Evolutionary conservation across 2,329 filamentous ascomycete species (phyloP).

Genomic region (Phialemoniopsis sp.): DNA sequence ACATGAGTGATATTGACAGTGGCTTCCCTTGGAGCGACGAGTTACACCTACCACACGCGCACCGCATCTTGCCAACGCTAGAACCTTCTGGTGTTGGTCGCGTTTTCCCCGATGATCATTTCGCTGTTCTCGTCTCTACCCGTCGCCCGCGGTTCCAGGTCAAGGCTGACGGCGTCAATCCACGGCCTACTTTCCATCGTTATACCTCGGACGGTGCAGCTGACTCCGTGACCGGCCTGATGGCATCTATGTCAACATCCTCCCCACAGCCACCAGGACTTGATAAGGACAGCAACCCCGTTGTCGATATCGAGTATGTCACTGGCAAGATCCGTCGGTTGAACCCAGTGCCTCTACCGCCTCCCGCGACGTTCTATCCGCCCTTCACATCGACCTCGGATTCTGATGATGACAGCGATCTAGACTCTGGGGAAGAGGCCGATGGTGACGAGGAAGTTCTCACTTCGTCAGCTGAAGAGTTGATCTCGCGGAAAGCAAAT

Average conservation of each 20-base stretch:
- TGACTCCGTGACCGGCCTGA: conserved; percentile 33
- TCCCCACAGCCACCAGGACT: conserved; percentile 20
- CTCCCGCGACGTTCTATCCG: conserved; percentile 47
- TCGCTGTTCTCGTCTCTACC: conserved; percentile 51
- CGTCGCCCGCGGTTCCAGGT: conserved; percentile 27
- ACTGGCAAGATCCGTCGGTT: conserved; percentile 35
- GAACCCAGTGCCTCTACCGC: conserved; percentile 44
- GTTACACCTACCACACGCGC: conserved; percentile 30
- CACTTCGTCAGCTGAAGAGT: conserved; percentile 19
- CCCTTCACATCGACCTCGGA: conserved; percentile 36
- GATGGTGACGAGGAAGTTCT: conserved; percentile 23
- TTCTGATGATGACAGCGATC: conserved; percentile 13
- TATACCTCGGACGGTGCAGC: conserved; percentile 21
- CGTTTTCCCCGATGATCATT: conserved; percentile 60
- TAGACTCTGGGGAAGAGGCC: conserved; percentile 24
- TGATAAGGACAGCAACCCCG: not conserved
- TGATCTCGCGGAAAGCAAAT: conserved; percentile 27
- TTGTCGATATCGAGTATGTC: conserved; percentile 41
- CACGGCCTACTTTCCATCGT: conserved; percentile 6
- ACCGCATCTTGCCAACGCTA: conserved; percentile 44
- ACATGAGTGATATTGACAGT: conserved; percentile 33
- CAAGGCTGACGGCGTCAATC: not conserved
- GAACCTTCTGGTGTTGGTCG: conserved; percentile 57
- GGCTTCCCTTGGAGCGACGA: conserved; percentile 42
- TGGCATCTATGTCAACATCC: conserved; percentile 36